Base-by-base conservation (phyloP, 2,329 filamentous ascomycete species). In the Ceratocystis harringtonii region DNA sequence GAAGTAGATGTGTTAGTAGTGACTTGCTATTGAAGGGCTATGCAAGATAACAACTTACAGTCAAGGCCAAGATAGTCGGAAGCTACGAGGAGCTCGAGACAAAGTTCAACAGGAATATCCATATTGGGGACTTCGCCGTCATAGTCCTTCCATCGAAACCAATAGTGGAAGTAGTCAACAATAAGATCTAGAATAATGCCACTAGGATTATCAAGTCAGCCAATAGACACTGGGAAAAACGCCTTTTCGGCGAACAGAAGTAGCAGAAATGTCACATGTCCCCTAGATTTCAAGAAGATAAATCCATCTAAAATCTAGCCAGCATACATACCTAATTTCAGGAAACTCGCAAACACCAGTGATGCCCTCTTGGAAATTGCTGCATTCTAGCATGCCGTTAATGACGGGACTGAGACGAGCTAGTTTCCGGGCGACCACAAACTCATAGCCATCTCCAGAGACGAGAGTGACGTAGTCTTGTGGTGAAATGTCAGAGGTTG, bases 151-250 rank as follows among this genome's bases (percentile, higher is more conserved):
- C 90, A 86, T 78, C 88, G 88, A 77, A 91, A 92, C 79, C 87
- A 88, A 78, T 91, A 92, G 73, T 90, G 88, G 68, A 91, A 86
- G 75, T 92, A 92, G 75, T 92, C 87, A 74, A 86, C 88, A 41
- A 92, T 85, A 73, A 90, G 90, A 73, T 92, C 88, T 2, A 92
- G 82, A 5, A 91, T 82, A 64, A 86, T 78, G 69, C 84, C 86
- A 75, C 87, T 91, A 73, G 28, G 66, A 70, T 68, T 68, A 63
- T 68, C n/a, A 67, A 64, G 57, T 36, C 60, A 52, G 12, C 30
- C 12, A 19, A 50, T n/a, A 8, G 25, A 5, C 19, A 52, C 17
- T 25, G 0, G 19, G 19, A 5, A 4, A 25, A 3, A 5, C 5
- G 17, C 17, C 19, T 52, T 50, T 50, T 3, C 48, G 48, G 5